Conservation (phyloP, 106 monocot species). For the Platanthera zijinensis region DNA sequence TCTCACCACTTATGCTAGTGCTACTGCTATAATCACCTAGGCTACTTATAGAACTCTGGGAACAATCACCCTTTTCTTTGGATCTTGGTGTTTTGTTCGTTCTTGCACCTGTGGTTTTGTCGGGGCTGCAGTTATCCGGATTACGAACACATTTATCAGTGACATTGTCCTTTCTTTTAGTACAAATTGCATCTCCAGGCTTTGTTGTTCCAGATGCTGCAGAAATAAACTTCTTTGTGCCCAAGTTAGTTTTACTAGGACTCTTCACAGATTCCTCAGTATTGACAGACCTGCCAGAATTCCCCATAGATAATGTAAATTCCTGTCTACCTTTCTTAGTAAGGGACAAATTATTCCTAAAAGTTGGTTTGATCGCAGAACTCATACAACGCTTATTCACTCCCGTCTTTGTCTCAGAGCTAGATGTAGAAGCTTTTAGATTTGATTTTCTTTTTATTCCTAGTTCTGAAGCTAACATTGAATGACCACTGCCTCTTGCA, state of each 20-base stretch:
- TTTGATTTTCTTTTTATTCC: slow-evolving; percentile 9
- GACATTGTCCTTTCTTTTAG: slow-evolving; percentile 1
- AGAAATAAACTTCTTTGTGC: slow-evolving; percentile 2
- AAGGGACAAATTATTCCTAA: slow-evolving; percentile 9
- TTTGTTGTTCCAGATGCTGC: slow-evolving; percentile 4
- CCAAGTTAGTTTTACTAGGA: slow-evolving; percentile 10
- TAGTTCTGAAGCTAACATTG: neutral
- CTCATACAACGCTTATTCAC: neutral
- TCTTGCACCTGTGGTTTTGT: slow-evolving; percentile 10
- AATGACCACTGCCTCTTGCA: neutral
- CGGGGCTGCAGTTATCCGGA: slow-evolving; percentile 7
- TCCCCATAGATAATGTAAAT: neutral
- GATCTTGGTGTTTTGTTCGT: slow-evolving; percentile 11
- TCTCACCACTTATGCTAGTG: slow-evolving; percentile 63
- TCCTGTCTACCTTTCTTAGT: slow-evolving; percentile 22
- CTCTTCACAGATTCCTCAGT: neutral
- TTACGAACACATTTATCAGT: slow-evolving; percentile 9
- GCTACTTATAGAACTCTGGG: slow-evolving; percentile 69
- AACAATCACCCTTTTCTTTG: slow-evolving; percentile 59
- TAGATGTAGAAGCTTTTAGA: neutral
- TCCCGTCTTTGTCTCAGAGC: neutral
- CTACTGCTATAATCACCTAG: slow-evolving; percentile 60
- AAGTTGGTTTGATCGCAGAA: slow-evolving; percentile 5
- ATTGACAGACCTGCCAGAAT: neutral
- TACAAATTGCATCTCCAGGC: neutral